These are phyloP conservation scores for Yamadazyma nakazawae DNA, from an alignment of 805 yeast species.

Conservation along the genomic window DNA sequence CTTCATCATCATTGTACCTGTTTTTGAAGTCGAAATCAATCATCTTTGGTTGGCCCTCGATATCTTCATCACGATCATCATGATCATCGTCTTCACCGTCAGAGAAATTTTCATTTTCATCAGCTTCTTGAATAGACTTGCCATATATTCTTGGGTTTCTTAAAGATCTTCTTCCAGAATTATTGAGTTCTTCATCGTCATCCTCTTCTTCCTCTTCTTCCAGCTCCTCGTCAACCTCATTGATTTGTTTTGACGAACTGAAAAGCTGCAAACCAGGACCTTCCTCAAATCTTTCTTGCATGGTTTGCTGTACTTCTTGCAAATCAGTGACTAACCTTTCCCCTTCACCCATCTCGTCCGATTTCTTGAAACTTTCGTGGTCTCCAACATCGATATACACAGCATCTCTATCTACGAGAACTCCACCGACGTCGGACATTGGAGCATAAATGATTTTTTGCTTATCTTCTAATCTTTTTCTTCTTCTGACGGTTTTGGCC, in stretches of 20 bases:
- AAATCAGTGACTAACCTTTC: constrained; percentile 80
- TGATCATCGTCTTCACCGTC: constrained; percentile 46
- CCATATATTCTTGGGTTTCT: constrained; percentile 63
- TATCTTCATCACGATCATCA: constrained; percentile 38
- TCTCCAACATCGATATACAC: constrained; percentile 85
- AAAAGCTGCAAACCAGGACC: constrained; percentile 77
- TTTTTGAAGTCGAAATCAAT: constrained; percentile 48
- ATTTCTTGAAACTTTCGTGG: constrained; percentile 49
- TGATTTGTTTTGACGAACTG: constrained; percentile 53
- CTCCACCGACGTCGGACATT: constrained; percentile 99
- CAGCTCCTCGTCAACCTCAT: constrained; percentile 35
- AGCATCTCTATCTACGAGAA: constrained; percentile 93
- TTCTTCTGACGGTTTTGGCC: constrained; percentile 57
- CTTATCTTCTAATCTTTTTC: constrained; percentile 90
- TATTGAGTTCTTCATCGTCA: constrained; percentile 26
- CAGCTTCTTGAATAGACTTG: constrained; percentile 46
- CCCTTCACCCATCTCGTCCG: constrained; percentile 66
- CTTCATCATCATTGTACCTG: constrained; percentile 32
- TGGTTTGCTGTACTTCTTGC: constrained; percentile 63
- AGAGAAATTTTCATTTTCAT: constrained; percentile 38
- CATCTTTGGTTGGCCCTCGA: constrained; percentile 35
- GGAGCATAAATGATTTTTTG: constrained; percentile 96
- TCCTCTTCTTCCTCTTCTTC: constrained; percentile 36
- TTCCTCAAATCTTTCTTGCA: constrained; percentile 54
- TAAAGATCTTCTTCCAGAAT: constrained; percentile 59